Evolutionary conservation across 1,139 yeast species (phyloP).

Genomic region (Wickerhamomyces sp.): DNA sequence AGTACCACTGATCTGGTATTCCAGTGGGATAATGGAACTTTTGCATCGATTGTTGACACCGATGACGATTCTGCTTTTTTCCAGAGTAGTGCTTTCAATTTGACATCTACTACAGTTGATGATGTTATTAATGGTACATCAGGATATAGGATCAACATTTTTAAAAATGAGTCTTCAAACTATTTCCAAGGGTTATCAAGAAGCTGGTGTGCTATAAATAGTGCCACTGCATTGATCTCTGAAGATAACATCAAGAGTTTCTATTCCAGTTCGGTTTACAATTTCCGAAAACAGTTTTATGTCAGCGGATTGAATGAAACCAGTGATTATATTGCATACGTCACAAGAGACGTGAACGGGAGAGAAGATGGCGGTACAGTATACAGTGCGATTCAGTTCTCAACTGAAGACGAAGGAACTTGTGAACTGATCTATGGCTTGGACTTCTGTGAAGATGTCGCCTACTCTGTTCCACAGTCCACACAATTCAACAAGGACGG

Average conservation of each 20-base stretch:
- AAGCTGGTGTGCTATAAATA: slow-evolving; percentile 71
- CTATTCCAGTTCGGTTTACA: slow-evolving; percentile 36
- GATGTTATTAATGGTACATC: slow-evolving; percentile 21
- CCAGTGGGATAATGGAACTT: slow-evolving; percentile 61
- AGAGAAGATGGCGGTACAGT: slow-evolving; percentile 58
- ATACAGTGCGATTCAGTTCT: slow-evolving; percentile 53
- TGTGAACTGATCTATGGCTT: slow-evolving; percentile 74
- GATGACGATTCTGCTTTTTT: slow-evolving; percentile 70
- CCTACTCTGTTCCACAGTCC: slow-evolving; percentile 80
- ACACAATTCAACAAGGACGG: slow-evolving; percentile 10
- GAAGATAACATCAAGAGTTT: slow-evolving; percentile 25
- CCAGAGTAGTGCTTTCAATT: slow-evolving; percentile 51
- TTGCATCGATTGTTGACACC: slow-evolving; percentile 63
- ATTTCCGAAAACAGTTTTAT: slow-evolving; percentile 54
- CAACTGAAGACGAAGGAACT: slow-evolving; percentile 49
- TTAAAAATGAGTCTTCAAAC: slow-evolving; percentile 36
- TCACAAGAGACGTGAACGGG: slow-evolving; percentile 45
- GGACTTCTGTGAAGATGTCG: slow-evolving; percentile 74
- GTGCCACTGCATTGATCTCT: slow-evolving; percentile 31
- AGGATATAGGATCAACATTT: slow-evolving; percentile 39
- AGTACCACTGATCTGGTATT: slow-evolving; percentile 63
- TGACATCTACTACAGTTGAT: slow-evolving; percentile 2
- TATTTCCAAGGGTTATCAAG: slow-evolving; percentile 40
- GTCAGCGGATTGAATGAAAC: slow-evolving; percentile 57
- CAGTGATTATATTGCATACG: slow-evolving; percentile 60